phyloP scores from a whole-genome alignment of 2,329 filamentous ascomycete species.

The Annulohypoxylon truncatum region DNA sequence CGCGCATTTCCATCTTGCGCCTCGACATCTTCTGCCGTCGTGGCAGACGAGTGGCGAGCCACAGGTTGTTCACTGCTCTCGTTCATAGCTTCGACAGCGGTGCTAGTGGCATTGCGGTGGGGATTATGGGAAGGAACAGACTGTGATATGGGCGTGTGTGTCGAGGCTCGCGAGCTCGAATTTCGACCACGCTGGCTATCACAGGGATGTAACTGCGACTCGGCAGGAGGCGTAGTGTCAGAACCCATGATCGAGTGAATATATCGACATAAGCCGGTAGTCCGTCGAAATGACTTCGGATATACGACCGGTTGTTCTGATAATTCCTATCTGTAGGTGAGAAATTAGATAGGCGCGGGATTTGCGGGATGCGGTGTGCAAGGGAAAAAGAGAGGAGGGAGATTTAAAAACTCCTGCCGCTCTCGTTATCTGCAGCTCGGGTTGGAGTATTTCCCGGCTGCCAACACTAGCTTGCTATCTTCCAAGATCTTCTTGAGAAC shows the following conservation, averaged over 20 bases:
- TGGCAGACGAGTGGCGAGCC: constrained; percentile 55
- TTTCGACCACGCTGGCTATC: constrained; percentile 51
- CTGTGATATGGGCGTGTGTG: constrained; percentile 43
- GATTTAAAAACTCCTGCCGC: constrained; percentile 9
- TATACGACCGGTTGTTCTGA: constrained; percentile 22
- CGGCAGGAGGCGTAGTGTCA: constrained; percentile 56
- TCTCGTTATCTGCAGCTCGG: not conserved
- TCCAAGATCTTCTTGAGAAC: not conserved
- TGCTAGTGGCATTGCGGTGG: constrained; percentile 56
- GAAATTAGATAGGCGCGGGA: constrained; percentile 26
- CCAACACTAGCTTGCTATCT: constrained; percentile 11
- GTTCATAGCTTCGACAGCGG: constrained; percentile 57
- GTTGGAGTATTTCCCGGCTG: not conserved
- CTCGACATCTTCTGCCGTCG: constrained; percentile 60
- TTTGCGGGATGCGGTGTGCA: constrained; percentile 20
- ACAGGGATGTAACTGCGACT: constrained; percentile 60
- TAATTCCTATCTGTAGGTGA: constrained; percentile 35
- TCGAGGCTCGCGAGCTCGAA: constrained; percentile 37
- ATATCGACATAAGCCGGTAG: constrained; percentile 12
- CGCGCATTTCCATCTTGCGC: constrained; percentile 46
- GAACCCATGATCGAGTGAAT: constrained; percentile 53
- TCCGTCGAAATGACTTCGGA: constrained; percentile 18
- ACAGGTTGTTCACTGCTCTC: constrained; percentile 53
- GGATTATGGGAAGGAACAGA: constrained; percentile 22
- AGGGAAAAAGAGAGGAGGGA: not conserved